Conservation (phyloP, 371 early-diverging fungal species). For the Umbelopsis sp. region DNA sequence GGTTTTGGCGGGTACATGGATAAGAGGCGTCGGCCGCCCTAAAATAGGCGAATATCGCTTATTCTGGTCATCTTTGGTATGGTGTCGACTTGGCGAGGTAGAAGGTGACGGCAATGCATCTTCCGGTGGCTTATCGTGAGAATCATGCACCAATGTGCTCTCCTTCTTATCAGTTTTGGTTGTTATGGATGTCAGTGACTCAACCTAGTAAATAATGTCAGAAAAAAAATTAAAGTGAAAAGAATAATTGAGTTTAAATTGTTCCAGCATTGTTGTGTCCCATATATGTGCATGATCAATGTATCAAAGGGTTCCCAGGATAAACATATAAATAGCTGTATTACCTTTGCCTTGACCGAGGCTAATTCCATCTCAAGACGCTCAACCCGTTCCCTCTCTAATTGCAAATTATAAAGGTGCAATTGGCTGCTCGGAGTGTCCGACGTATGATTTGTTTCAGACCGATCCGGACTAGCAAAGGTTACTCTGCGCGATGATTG, state of each 20-base stretch:
- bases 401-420: neutral
- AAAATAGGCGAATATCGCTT: constrained; percentile 18
- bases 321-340: no score
- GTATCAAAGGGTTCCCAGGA: neutral
- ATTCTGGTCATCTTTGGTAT: neutral
- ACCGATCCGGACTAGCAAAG: neutral
- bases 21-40: constrained; percentile 1
- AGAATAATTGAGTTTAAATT: neutral
- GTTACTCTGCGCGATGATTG: neutral
- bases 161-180: neutral
- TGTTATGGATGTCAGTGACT: neutral
- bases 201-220: neutral
- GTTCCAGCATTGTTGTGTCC: neutral
- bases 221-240: no score
- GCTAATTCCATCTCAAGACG: constrained; percentile 9
- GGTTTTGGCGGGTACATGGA: neutral
- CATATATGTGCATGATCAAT: neutral
- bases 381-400: constrained; percentile 4
- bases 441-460: neutral
- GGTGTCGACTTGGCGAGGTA: neutral
- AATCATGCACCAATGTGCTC: neutral
- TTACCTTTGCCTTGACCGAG: constrained; percentile 14
- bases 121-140: neutral
- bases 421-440: constrained; percentile 2
- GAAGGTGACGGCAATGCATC: neutral